phyloP scores from a whole-genome alignment of 805 yeast genomes.

The Metschnikowia matae region DNA sequence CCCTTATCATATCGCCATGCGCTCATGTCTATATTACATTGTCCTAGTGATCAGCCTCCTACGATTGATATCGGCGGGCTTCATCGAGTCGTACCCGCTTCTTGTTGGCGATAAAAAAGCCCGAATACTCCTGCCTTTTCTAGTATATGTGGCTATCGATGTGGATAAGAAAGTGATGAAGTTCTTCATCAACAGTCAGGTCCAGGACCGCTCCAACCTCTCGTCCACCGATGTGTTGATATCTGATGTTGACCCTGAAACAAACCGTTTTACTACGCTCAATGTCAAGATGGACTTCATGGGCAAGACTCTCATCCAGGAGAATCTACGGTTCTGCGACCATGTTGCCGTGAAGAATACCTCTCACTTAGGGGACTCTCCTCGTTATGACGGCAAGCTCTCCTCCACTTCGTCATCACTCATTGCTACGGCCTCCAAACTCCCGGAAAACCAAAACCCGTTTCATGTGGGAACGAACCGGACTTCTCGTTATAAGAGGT shows the following conservation, averaged over 20 bases:
- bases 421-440: constrained; percentile 1
- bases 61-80: constrained; percentile 17
- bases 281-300: constrained; percentile 43
- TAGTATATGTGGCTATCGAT: constrained; percentile 36
- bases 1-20: background rate
- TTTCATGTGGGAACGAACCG: background rate
- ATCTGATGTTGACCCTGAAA: constrained; percentile 40
- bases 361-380: constrained; percentile 21
- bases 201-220: constrained; percentile 10
- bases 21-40: background rate
- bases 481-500: background rate
- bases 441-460: constrained; percentile 4
- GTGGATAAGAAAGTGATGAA: constrained; percentile 25
- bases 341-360: constrained; percentile 36
- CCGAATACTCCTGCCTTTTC: constrained; percentile 18
- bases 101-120: constrained; percentile 5
- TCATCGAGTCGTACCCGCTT: constrained; percentile 22
- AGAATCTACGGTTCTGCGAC: constrained; percentile 43
- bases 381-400: constrained; percentile 18
- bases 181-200: constrained; percentile 35
- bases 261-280: constrained; percentile 47
- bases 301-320: constrained; percentile 39
- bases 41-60: constrained; percentile 11
- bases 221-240: constrained; percentile 21
- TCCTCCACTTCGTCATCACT: background rate